Base-by-base conservation (phyloP, 139 green algal genomes). In the Ostreobium quekettii region DNA sequence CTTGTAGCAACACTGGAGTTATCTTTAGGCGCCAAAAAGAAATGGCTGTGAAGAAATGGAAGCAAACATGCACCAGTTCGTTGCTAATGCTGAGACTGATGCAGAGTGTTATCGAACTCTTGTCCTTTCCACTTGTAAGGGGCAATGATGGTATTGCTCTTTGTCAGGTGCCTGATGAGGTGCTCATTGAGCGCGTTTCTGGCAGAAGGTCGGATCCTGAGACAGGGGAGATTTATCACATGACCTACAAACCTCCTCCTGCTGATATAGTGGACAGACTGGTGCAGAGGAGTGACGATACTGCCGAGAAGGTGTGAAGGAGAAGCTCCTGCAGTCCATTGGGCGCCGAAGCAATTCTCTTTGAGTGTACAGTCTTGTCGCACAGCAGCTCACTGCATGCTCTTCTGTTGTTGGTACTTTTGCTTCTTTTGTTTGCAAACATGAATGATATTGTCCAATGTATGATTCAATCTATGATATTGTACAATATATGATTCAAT, bases 221-320 rank as follows among this genome's bases (percentile, higher is more conserved):
- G 60, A 97, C 94, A 6, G 91, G 91, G 38, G 84, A 89, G 31
- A 97, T 97, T 68, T 97, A 97, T 75, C 86, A 92, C 75, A 68
- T 91, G 4, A 95, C 81, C 48, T 96, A 91, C 83, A 93, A 87
- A 61, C 91, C 89, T 0, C 90, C 95, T 31, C 87, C 90, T 7
- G 7, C 79, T 2, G 86, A 94, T 31, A 69, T 96, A 4, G 64
- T 79, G 28, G 7, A 64, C 61, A 76, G 91, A 33, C 77, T 97
- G 30, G 71, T 81, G 49, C 71, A 80, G 67, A 81, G 93, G 56
- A 87, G 68, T 64, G 93, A 99, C 70, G 93, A 99, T 78, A 99
- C 88, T 4, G 93, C 96, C 74, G 93, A 98, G 36, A 94, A 90
- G 84, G 81, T 90, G 3, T n/a, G 3, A 36, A 3, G 32, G 5